Evolutionary conservation across 1,284 basidiomycete genomes (phyloP).

Genomic region (Moesziomyces parantarcticus): DNA sequence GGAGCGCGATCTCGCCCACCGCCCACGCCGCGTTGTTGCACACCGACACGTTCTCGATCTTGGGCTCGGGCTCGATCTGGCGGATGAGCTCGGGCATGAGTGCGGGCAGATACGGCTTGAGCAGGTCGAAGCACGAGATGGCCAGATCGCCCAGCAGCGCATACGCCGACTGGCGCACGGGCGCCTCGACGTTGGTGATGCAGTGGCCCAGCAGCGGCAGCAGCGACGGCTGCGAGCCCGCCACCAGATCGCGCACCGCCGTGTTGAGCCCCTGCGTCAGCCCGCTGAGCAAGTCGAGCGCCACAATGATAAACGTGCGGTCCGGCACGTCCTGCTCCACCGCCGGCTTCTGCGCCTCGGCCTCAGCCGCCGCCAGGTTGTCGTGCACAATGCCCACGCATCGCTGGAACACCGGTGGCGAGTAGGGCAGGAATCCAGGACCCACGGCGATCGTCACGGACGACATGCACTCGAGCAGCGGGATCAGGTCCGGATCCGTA

Average conservation of each 20-base stretch:
- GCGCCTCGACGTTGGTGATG: slow-evolving; percentile 83
- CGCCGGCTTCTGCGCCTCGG: slow-evolving; percentile 87
- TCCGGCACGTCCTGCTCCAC: slow-evolving; percentile 61
- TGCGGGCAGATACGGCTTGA: slow-evolving; percentile 79
- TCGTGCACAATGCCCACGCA: slow-evolving; percentile 87
- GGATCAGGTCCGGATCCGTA: slow-evolving; percentile 91
- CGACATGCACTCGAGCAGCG: slow-evolving; percentile 88
- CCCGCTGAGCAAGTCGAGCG: slow-evolving; percentile 93
- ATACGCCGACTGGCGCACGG: slow-evolving; percentile 95
- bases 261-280: slow-evolving; percentile 92
- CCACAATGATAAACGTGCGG: slow-evolving; percentile 80
- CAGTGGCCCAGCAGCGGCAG: slow-evolving; percentile 63
- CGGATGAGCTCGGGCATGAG: slow-evolving; percentile 90
- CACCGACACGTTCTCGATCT: slow-evolving; percentile 90
- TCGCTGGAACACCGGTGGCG: slow-evolving; percentile 90
- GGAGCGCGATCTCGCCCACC: slow-evolving; percentile 88
- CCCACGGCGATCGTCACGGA: slow-evolving; percentile 98
- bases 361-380: slow-evolving; percentile 77
- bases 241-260: slow-evolving; percentile 64
- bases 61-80: slow-evolving; percentile 90
- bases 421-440: slow-evolving; percentile 87
- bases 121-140: slow-evolving; percentile 88
- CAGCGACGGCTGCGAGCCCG: slow-evolving; percentile 55
- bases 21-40: slow-evolving; percentile 99
- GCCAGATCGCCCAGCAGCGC: slow-evolving; percentile 97